Base-by-base conservation (phyloP, 176 grass and related monocot genomes). In the Zoysia pacifica region DNA sequence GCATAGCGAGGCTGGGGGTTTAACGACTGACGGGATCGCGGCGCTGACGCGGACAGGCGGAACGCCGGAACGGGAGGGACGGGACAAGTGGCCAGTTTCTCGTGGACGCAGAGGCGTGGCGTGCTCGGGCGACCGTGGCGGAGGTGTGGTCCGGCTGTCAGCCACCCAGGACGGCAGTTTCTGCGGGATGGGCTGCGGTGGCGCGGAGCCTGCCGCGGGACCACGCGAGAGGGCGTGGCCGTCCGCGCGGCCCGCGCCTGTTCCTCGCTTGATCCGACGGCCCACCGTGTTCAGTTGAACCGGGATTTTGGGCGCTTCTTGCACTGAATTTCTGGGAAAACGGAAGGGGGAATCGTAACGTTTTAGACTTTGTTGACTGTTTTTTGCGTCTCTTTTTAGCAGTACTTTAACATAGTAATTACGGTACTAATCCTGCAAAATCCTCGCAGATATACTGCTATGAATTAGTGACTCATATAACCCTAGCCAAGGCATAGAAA, bases 1-100 rank as follows among this genome's bases (percentile, higher is more conserved):
- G 81, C 76, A 70, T 81, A 71, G 87, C 87, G 65, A 61, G 72
- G 87, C 72, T 81, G 77, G 82, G 83, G 82, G 28, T 28, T 85
- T 89, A 85, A 79, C 67, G 70, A 54, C n/a, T 37, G 16, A 7
- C 69, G 64, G 64, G 77, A 1, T 2, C 48, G 49, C 42, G 7
- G 50, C 63, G 19, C 68, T 53, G 73, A 13, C 18, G 72, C 50
- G 40, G 55, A 45, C 35, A 11, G 37, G 28, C 19, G 28, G 14
- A 45, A 73, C 44, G 62, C 69, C 19, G 28, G 14, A 45, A 73
- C 44, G 62, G 75, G 53, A 67, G 50, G 75, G 86, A 70, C 35
- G 69, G 67, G 69, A 63, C 8, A 85, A 74, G 75, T 73, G 83
- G 75, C 62, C n/a, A 1, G 1, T 3, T 41, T 37, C 1, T 5